A percentile compares a stretch with the other conserved stretches of the same genome.
Evolutionary conservation across 2,329 filamentous ascomycete genomes (phyloP).

Genomic region (Salinomyces thailandicus): DNA sequence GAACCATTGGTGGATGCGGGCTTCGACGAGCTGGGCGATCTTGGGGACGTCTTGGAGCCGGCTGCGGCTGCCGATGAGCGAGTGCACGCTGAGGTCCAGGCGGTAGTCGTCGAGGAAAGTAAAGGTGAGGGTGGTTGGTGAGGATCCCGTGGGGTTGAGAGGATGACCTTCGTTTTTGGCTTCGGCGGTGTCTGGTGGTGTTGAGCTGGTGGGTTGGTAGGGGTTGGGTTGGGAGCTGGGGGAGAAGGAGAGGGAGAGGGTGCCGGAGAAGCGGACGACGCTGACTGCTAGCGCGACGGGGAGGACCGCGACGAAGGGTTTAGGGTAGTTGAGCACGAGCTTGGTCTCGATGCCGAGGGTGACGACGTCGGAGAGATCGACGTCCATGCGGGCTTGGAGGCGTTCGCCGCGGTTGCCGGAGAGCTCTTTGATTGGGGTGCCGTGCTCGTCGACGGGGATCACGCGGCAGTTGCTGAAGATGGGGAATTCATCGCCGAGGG

Average conservation of each 20-base stretch:
- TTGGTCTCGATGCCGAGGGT: constrained; percentile 93
- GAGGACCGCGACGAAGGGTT: constrained; percentile 74
- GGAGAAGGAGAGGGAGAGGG: constrained; percentile 84
- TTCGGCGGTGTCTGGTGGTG: constrained; percentile 9
- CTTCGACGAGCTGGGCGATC: constrained; percentile 74
- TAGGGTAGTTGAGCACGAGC: constrained; percentile 87
- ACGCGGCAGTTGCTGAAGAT: constrained; percentile 98
- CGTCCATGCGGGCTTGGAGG: constrained; percentile 90
- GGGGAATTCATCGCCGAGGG: constrained; percentile 89
- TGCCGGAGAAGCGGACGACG: constrained; percentile 89
- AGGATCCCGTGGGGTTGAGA: constrained; percentile 33
- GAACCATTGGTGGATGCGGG: constrained; percentile 73
- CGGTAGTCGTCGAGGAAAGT: constrained; percentile 86
- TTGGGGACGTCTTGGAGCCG: constrained; percentile 78
- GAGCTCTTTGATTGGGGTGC: constrained; percentile 40
- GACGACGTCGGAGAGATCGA: constrained; percentile 91
- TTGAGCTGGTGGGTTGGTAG: background rate
- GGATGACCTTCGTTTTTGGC: constrained; percentile 24
- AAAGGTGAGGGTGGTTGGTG: constrained; percentile 74
- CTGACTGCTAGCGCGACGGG: constrained; percentile 87
- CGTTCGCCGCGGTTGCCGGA: constrained; percentile 50
- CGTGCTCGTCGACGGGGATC: constrained; percentile 79
- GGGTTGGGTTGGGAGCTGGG: constrained; percentile 41
- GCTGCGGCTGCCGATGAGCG: constrained; percentile 67
- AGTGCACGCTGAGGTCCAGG: constrained; percentile 70